Evolutionary conservation across 2,329 filamentous ascomycete genomes (phyloP).

Genomic region (Zymoseptoria ardabiliae): DNA sequence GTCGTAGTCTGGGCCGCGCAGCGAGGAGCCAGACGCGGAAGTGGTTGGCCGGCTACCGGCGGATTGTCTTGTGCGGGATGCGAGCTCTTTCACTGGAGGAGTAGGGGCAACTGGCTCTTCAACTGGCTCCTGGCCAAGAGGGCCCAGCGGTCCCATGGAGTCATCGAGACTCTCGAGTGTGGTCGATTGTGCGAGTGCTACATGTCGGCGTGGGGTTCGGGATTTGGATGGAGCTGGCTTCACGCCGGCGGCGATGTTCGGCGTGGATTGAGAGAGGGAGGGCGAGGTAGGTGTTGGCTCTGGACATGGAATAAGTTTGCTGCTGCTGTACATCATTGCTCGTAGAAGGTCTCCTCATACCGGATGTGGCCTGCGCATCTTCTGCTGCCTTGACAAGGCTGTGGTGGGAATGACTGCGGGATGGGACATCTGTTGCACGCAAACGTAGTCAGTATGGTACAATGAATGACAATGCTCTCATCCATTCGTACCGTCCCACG

Average conservation of each 20-base stretch:
- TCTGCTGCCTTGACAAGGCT: slow-evolving; percentile 34
- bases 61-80: slow-evolving; percentile 36
- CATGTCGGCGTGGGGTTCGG: slow-evolving; percentile 52
- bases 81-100: slow-evolving; percentile 55
- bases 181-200: slow-evolving; percentile 69
- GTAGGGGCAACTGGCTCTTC: slow-evolving; percentile 55
- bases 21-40: slow-evolving; percentile 45
- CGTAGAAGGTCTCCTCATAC: not conserved
- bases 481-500: slow-evolving; percentile 25
- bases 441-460: slow-evolving; percentile 3
- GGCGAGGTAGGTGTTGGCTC: slow-evolving; percentile 1
- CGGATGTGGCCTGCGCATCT: slow-evolving; percentile 16
- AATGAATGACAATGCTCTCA: not conserved
- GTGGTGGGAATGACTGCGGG: slow-evolving; percentile 36
- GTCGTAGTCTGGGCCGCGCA: slow-evolving; percentile 55
- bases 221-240: slow-evolving; percentile 32
- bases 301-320: not conserved
- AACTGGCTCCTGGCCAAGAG: slow-evolving; percentile 44
- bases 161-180: slow-evolving; percentile 68
- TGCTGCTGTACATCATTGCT: not conserved
- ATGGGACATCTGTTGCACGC: slow-evolving; percentile 40
- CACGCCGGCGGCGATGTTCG: slow-evolving; percentile 18
- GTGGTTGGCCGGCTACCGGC: slow-evolving; percentile 36
- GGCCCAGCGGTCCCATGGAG: slow-evolving; percentile 69
- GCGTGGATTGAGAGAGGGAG: slow-evolving; percentile 13